phyloP scores from a whole-genome alignment of 352 stramenopile genomes.

The Phytophthora pluvialis region DNA sequence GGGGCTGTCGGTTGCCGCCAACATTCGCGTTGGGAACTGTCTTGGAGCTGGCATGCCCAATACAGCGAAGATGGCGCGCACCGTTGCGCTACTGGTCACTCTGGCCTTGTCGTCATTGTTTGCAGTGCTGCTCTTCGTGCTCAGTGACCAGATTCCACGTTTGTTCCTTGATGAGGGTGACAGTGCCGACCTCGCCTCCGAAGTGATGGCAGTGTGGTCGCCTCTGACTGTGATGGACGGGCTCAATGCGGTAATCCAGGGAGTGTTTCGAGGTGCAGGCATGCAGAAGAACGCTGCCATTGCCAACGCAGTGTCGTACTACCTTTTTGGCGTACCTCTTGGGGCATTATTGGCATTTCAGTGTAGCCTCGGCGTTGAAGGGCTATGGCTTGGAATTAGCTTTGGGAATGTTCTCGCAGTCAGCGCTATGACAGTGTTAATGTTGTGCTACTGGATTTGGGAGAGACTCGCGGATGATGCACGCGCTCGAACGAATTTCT shows the following conservation, averaged over 20 bases:
- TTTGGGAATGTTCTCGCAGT: conserved; percentile 23
- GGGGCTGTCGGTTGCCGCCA: neutral
- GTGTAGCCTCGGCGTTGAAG: conserved; percentile 43
- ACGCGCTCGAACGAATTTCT: conserved; percentile 18
- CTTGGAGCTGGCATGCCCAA: neutral
- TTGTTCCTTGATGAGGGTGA: neutral
- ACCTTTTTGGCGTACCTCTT: conserved; percentile 64
- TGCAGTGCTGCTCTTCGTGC: neutral
- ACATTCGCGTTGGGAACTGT: neutral
- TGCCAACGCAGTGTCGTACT: conserved; percentile 47
- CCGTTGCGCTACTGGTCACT: neutral
- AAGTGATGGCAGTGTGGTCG: neutral
- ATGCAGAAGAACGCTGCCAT: neutral
- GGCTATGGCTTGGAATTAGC: conserved; percentile 57
- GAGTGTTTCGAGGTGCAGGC: neutral
- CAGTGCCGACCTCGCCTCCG: neutral
- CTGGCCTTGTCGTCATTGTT: neutral
- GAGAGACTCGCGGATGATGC: conserved; percentile 3
- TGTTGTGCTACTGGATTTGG: conserved; percentile 13
- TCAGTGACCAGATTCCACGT: neutral
- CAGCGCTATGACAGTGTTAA: neutral
- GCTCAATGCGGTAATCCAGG: neutral
- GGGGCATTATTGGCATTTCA: conserved; percentile 48
- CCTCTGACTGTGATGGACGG: neutral
- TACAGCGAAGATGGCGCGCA: neutral